Base-by-base conservation (phyloP, 306 rosid species). In the Trifolium pratense region DNA sequence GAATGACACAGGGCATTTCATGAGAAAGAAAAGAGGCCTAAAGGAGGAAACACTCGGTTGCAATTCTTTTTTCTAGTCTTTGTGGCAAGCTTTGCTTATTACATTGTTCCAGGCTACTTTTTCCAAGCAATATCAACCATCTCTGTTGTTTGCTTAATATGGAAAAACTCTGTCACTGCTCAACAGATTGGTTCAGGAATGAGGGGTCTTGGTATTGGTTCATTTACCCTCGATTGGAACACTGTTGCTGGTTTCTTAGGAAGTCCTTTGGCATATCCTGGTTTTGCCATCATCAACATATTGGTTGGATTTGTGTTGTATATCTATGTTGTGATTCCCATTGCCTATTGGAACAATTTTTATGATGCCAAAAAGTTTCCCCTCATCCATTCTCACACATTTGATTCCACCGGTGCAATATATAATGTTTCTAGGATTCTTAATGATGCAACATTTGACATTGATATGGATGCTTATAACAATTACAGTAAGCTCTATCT, bases 181-280 rank as follows among this genome's bases (percentile, higher is more conserved):
- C 98, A 94, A 17, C 97, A 91, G 73, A 80, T 91, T 18, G 97
- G 98, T 56, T 90, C 96, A 0, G 98, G 98, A 13, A 17, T 74
- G 36, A 20, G 16, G 0, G 98, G 98, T 34, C 90, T 94, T 3
- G 98, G 98, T 16, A 58, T 94, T 9, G 92, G 94, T 31, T 86
- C 98, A 0, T 88, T 94, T 16, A 84, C 84, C 64, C 16, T 94
- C 0, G 98, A 94, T 26, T 94, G 98, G 98, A 85, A 89, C 36
- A 86, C 97, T 0, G 89, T 84, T 48, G 92, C 89, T 10, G 79
- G 91, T 31, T 94, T 91, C 81, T 61, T 87, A 25, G 87, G 87
- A 6, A 89, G 91, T 63, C 98, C 98, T 45, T 63, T 94, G 65
- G 88, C 96, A 31, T 57, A 73, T 2, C 97, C 98, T 7, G 92